Evolutionary conservation across 2,329 filamentous ascomycete genomes (phyloP), one percentile per base, ranked within the genome.

Genomic region (Emmonsiellopsis sp.): DNA sequence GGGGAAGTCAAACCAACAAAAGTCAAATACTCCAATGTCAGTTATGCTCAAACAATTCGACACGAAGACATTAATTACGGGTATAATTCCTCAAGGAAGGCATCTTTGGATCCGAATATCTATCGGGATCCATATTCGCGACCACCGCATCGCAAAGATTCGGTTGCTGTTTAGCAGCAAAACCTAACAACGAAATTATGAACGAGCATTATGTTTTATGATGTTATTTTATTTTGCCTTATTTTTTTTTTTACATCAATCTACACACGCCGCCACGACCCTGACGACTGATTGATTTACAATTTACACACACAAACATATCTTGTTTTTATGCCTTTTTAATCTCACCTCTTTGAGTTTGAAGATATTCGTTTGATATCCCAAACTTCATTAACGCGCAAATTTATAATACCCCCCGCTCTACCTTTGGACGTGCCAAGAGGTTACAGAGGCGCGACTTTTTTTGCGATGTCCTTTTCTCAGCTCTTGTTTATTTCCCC

Each of bases 51-150:
- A 8, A 41, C 41, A 31, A 37, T 48, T 31, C 40, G 32, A 41
- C 51, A 47, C 20, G 51, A 59, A 42, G 52, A 59, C 35, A 50
- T 53, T 9, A 49, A 50, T n/a, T 53, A 56, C 16, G 52, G 35
- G 9, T 42, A 50, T 13, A 16, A 13, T 30, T n/a, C 20, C 20
- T 26, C 31, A 31, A 53, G 59, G 7, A 50, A 55, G 43, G 51
- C 48, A 20, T 57, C 58, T 11, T 44, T 55, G 2, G 55, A 55
- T 49, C 45, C 41, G 4, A 34, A 53, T 50, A n/a, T 9, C 15
- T 30, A 48, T 50, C 59, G 43, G 38, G 62, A 56, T 56, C 51
- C 51, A 26, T 59, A 59, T 43, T 35, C 58, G 32, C 59, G 57
- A 20, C 51, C 61, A 31, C 56, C 61, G 15, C 7, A 40, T 16